Evolutionary conservation across 202 grass and related monocot species (phyloP).

Genomic region (Panicum virgatum): DNA sequence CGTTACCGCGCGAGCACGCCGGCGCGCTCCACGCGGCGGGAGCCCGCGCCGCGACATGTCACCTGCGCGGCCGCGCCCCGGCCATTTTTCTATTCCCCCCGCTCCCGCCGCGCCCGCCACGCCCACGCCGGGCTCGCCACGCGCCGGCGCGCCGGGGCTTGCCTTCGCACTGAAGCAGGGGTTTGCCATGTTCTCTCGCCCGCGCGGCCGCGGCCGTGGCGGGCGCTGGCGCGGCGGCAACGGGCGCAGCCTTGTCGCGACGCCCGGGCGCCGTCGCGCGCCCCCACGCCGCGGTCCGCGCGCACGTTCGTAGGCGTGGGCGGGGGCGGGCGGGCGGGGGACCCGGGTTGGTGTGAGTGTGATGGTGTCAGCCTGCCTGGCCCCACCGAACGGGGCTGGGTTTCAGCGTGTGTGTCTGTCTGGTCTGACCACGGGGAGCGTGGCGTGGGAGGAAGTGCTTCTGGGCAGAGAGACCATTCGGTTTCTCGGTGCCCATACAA

Average conservation of each 20-base stretch:
- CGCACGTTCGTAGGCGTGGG: neutral
- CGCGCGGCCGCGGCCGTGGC: too few relatives aligned
- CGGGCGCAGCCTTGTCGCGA: neutral
- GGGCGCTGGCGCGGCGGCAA: neutral
- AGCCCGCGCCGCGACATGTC: neutral
- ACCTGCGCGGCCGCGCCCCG: too few relatives aligned
- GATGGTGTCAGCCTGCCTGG: too few relatives aligned
- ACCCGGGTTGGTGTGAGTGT: too few relatives aligned
- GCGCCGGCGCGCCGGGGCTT: constrained; percentile 2
- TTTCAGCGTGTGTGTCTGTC: too few relatives aligned
- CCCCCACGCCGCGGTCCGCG: neutral
- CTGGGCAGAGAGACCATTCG: too few relatives aligned
- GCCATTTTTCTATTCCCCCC: neutral
- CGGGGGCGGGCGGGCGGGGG: too few relatives aligned
- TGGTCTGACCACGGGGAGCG: too few relatives aligned
- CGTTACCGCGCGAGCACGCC: neutral
- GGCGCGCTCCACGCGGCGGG: neutral
- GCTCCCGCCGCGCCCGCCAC: neutral
- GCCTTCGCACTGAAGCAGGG: constrained; percentile 29
- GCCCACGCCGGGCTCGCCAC: neutral
- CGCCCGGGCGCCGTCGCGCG: too few relatives aligned
- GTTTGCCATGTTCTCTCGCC: too few relatives aligned
- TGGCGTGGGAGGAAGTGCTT: neutral
- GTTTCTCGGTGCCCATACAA: too few relatives aligned
- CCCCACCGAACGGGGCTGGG: neutral